Evolutionary conservation across 2,329 filamentous ascomycete species (phyloP).

Genomic region (Pezizomycotina sp.): DNA sequence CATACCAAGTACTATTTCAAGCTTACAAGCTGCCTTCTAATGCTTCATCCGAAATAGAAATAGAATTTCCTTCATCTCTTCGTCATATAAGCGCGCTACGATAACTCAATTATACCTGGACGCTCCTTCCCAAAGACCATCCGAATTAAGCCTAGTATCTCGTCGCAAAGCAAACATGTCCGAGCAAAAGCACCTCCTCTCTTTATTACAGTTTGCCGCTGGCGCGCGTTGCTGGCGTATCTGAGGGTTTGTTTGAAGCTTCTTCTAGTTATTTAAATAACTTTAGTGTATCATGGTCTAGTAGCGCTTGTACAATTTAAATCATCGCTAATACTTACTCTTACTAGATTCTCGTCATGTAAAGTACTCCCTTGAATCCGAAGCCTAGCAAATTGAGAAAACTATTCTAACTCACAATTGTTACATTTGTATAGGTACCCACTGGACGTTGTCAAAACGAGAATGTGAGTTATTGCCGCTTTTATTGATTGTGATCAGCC

Average conservation of each 20-base stretch:
- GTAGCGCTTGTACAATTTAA: slow-evolving; percentile 12
- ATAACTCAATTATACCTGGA: too few relatives aligned
- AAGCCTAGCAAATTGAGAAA: too few relatives aligned
- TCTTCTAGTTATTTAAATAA: slow-evolving; percentile 16
- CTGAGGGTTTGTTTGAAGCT: slow-evolving; percentile 38
- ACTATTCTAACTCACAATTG: too few relatives aligned
- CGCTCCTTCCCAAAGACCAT: too few relatives aligned
- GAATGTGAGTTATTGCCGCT: slow-evolving; percentile 50
- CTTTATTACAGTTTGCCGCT: slow-evolving; percentile 87
- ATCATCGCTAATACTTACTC: too few relatives aligned
- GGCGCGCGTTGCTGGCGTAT: slow-evolving; percentile 95
- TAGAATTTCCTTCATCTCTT: slow-evolving; percentile 1
- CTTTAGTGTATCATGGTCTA: too few relatives aligned
- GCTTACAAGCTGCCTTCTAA: slow-evolving; percentile 22
- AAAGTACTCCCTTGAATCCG: too few relatives aligned
- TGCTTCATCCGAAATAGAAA: slow-evolving; percentile 76
- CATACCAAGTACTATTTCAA: slow-evolving; percentile 19
- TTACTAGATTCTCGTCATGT: too few relatives aligned
- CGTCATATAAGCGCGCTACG: not conserved
- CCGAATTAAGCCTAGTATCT: too few relatives aligned
- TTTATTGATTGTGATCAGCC: slow-evolving; percentile 2
- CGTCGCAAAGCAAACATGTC: slow-evolving; percentile 38
- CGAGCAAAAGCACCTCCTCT: slow-evolving; percentile 63
- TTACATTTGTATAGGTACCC: slow-evolving; percentile 57
- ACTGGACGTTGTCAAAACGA: slow-evolving; percentile 93